Conservation (phyloP, 345 rosid species). For the Aegle marmelos region DNA sequence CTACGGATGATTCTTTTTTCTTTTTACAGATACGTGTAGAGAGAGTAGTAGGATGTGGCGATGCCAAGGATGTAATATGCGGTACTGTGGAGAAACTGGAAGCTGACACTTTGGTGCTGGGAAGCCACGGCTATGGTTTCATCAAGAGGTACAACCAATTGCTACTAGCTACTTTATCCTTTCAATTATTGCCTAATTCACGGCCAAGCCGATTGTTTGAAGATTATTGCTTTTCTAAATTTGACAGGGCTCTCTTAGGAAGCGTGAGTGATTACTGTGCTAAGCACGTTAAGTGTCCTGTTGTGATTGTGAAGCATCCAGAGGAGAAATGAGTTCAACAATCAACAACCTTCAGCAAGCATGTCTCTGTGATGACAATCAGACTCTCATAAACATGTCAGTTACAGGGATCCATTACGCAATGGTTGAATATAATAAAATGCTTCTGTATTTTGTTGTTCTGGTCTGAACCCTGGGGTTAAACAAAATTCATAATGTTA, state of each 20-base stretch:
- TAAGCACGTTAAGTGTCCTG: slow-evolving; percentile 74
- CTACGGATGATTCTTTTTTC: no score
- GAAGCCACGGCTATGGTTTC: slow-evolving; percentile 96
- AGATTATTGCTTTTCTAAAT: not conserved
- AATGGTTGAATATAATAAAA: not conserved
- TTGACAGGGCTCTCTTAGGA: slow-evolving; percentile 68
- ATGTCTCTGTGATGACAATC: not conserved
- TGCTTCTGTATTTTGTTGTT: not conserved
- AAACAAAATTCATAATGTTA: not conserved
- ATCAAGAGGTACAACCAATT: slow-evolving; percentile 57
- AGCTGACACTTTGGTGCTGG: slow-evolving; percentile 85
- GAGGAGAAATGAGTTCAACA: slow-evolving; percentile 10
- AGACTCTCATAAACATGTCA: not conserved
- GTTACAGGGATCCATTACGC: not conserved
- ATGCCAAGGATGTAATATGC: slow-evolving; percentile 84
- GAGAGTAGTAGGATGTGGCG: slow-evolving; percentile 68
- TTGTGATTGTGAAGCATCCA: slow-evolving; percentile 70
- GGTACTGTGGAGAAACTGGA: slow-evolving; percentile 55
- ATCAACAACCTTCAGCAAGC: not conserved
- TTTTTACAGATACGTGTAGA: slow-evolving; percentile 48
- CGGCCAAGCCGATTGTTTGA: not conserved
- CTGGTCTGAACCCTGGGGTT: not conserved
- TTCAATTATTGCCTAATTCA: not conserved
- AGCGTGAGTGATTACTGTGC: slow-evolving; percentile 89
- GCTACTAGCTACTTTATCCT: no score